Evolutionary conservation across 2,329 filamentous ascomycete species (phyloP).

Genomic region (Pseudocercospora macadamiae): DNA sequence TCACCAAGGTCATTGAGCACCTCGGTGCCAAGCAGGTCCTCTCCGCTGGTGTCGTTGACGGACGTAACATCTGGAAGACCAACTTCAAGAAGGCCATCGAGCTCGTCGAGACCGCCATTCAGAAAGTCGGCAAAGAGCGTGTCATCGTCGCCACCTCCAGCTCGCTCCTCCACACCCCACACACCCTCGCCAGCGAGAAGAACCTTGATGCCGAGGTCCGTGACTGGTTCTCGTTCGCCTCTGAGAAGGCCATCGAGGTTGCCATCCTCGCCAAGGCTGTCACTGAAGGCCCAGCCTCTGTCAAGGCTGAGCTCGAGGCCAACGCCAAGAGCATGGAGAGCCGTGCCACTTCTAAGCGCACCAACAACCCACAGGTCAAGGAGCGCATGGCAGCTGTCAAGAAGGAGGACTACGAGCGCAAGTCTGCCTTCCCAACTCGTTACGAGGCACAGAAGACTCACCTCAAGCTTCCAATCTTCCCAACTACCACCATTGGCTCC

Average conservation of each 20-base stretch:
- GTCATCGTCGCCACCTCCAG: conserved; percentile 96
- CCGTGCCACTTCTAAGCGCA: conserved; percentile 88
- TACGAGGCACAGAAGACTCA: conserved; percentile 87
- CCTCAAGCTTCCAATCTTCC: conserved; percentile 94
- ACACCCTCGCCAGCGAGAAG: conserved; percentile 98
- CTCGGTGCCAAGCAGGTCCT: conserved; percentile 88
- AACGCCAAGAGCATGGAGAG: conserved; percentile 93
- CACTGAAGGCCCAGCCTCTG: conserved; percentile 84
- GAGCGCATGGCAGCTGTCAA: conserved; percentile 90
- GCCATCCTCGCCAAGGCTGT: conserved; percentile 95
- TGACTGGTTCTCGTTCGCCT: conserved; percentile 98
- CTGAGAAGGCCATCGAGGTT: conserved; percentile 90
- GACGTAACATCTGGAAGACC: conserved; percentile 99
- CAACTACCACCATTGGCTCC: conserved; percentile 97
- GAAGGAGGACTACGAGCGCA: conserved; percentile 83
- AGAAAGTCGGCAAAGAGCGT: conserved; percentile 96
- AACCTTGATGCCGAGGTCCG: conserved; percentile 90
- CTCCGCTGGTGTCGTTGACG: conserved; percentile 95
- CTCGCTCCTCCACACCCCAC: conserved; percentile 96
- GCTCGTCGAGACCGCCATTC: conserved; percentile 82
- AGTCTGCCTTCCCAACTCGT: conserved; percentile 82
- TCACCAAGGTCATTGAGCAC: conserved; percentile 78
- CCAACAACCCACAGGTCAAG: conserved; percentile 97
- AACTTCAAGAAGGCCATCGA: conserved; percentile 96
- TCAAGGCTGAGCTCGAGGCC: conserved; percentile 87